Conservation (phyloP, 805 yeast genomes). For the Metschnikowia drakensbergensis region DNA sequence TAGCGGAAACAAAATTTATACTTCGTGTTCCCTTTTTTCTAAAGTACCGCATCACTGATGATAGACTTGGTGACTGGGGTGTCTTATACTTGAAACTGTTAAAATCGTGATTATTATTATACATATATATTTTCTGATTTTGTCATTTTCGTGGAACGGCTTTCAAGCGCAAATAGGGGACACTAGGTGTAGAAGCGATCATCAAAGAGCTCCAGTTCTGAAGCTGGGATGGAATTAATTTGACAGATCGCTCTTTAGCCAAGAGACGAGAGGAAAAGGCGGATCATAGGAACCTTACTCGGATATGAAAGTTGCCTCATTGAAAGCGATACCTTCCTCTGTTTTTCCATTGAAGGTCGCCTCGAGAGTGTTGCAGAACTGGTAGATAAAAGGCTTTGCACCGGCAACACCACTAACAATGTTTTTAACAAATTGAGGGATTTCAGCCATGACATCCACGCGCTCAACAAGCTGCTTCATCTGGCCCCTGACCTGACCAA, state of each 20-base stretch:
- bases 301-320: conserved; percentile 76
- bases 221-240: background rate
- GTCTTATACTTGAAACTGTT: background rate
- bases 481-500: conserved; percentile 55
- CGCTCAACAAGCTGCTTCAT: conserved; percentile 70
- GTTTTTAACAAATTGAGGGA: conserved; percentile 89
- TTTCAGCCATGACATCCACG: conserved; percentile 96
- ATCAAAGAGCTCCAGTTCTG: background rate
- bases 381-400: conserved; percentile 94
- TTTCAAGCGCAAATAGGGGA: background rate
- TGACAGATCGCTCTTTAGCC: background rate
- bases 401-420: conserved; percentile 95
- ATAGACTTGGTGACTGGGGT: background rate
- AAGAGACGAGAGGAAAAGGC: background rate
- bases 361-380: conserved; percentile 66
- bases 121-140: background rate
- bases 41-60: too few species aligned
- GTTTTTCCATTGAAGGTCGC: conserved; percentile 41
- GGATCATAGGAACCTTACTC: conserved; percentile 23
- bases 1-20: too few species aligned
- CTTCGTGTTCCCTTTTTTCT: too few species aligned
- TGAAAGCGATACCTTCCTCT: conserved; percentile 66
- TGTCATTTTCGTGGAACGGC: background rate
- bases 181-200: background rate
- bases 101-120: background rate